Percentiles rank a stretch among this genome's conserved stretches.
Evolutionary conservation across 2,329 filamentous ascomycete genomes (phyloP).

Genomic region (Pestalotiopsis sp.): DNA sequence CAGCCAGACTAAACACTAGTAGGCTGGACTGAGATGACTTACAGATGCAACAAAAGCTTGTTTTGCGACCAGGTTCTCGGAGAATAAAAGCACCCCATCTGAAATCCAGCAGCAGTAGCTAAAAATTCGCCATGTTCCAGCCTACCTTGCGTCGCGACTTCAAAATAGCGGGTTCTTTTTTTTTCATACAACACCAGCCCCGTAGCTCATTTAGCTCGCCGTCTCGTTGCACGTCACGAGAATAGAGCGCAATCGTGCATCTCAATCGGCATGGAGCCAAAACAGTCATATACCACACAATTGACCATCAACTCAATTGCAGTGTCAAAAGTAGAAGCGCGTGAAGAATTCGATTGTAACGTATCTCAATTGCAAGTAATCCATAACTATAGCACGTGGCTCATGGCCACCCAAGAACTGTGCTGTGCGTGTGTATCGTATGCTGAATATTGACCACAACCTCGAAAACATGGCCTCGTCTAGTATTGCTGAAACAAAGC

Average conservation of each 20-base stretch:
- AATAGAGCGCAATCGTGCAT: no score
- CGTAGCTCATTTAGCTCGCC: no score
- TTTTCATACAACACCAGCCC: no score
- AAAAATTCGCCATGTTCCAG: neutral
- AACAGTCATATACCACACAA: no score
- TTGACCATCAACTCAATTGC: no score
- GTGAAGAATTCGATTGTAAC: neutral
- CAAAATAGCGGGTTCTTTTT: neutral
- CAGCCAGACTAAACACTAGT: neutral
- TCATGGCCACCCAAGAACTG: neutral
- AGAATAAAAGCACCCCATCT: slow-evolving; percentile 1
- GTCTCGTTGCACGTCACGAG: no score
- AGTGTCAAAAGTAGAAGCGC: neutral
- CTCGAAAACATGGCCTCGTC: neutral
- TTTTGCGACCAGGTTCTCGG: slow-evolving; percentile 11
- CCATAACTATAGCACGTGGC: neutral
- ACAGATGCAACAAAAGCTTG: slow-evolving; percentile 10
- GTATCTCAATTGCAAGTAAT: neutral
- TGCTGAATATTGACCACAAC: neutral
- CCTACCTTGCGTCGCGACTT: neutral
- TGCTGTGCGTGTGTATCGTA: neutral
- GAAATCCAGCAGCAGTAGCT: neutral
- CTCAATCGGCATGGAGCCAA: neutral
- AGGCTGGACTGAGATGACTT: slow-evolving; percentile 2
- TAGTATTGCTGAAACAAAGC: neutral